phyloP scores from a whole-genome alignment of 129 eudicot species.

The Daucus carota region DH1_v3.0 NC_030386.2:25312501-25313000 shows the following conservation, averaged over 20 bases:
- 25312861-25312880: not conserved
- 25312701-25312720: not conserved
- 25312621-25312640: no score
- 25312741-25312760: not conserved
- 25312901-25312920: not conserved
- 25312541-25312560: no score
- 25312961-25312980: constrained; percentile 27
- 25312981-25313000: constrained; percentile 37
- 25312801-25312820: not conserved
- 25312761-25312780: not conserved
- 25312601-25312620: no score
- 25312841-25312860: not conserved
- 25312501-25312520: no score
- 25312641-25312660: no score
- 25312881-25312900: not conserved
- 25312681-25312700: not conserved
- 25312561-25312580: no score
- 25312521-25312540: no score
- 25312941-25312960: not conserved
- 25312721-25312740: not conserved
- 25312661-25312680: no score
- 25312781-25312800: not conserved
- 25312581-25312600: no score
- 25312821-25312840: not conserved
- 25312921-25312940: not conserved